phyloP scores from a whole-genome alignment of 108 stramenopile species.

The Fistulifera solaris region DNA sequence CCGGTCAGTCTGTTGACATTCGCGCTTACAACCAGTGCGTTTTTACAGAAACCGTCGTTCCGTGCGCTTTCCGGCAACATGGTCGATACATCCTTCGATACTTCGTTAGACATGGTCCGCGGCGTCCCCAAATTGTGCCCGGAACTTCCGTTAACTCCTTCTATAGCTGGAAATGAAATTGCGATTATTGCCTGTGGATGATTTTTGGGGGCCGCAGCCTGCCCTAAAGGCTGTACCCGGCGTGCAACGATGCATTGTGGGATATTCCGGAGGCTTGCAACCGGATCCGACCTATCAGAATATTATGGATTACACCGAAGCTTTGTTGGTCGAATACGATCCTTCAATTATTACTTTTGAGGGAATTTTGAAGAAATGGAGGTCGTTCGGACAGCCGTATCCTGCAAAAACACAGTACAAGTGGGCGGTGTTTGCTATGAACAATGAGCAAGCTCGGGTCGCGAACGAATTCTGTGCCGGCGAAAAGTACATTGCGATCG shows the following conservation, averaged over 20 bases:
- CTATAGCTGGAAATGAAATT: slow-evolving; percentile 29
- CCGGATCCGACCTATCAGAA: slow-evolving; percentile 53
- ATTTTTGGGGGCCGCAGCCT: slow-evolving; percentile 33
- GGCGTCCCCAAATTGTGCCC: slow-evolving; percentile 9
- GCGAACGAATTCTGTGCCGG: slow-evolving; percentile 23
- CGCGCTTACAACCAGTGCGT: no score
- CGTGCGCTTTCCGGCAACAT: no score
- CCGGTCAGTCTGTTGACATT: no score
- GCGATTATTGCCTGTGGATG: slow-evolving; percentile 57
- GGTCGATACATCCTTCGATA: no score
- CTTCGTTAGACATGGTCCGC: background rate
- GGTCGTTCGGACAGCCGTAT: slow-evolving; percentile 27
- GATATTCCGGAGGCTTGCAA: slow-evolving; percentile 53
- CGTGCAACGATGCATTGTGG: slow-evolving; percentile 25
- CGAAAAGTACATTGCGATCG: slow-evolving; percentile 28
- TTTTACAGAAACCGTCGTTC: no score
- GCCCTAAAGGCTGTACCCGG: slow-evolving; percentile 7
- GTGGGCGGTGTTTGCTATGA: slow-evolving; percentile 40
- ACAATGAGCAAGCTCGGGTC: slow-evolving; percentile 30
- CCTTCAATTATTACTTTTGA: slow-evolving; percentile 42
- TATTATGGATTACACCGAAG: slow-evolving; percentile 68
- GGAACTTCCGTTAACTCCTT: slow-evolving; percentile 14
- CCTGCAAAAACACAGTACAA: slow-evolving; percentile 44
- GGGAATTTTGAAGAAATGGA: slow-evolving; percentile 38
- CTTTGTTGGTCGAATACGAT: slow-evolving; percentile 58